phyloP scores from a whole-genome alignment of 768 basidiomycete species.

The Strobilomyces confusus region DNA sequence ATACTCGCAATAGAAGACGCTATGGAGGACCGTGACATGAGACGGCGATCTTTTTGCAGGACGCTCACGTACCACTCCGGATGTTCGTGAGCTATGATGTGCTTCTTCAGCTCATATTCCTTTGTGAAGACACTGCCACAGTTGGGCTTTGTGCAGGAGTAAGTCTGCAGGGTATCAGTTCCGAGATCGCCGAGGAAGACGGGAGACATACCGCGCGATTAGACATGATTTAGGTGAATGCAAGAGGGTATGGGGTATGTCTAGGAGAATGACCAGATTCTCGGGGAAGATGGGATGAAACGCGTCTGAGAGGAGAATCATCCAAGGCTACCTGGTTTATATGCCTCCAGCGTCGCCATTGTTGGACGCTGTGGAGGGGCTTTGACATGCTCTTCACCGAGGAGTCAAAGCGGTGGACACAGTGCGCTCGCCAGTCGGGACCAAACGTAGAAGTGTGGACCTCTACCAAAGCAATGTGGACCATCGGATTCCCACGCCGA shows the following conservation, averaged over 20 bases:
- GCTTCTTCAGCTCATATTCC: slow-evolving; percentile 21
- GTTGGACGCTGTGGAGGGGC: slow-evolving; percentile 1
- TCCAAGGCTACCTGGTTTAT: slow-evolving; percentile 8
- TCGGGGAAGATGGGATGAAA: neutral
- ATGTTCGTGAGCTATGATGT: slow-evolving; percentile 15
- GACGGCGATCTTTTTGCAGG: neutral
- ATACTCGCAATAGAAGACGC: slow-evolving; percentile 15
- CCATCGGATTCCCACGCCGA: slow-evolving; percentile 2
- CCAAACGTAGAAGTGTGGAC: neutral
- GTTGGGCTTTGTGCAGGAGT: slow-evolving; percentile 6
- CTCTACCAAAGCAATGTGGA: neutral
- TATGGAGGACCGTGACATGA: neutral
- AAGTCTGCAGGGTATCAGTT: slow-evolving; percentile 9
- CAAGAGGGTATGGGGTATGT: neutral
- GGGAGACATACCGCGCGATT: slow-evolving; percentile 2
- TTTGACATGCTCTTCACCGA: neutral
- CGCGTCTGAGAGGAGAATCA: neutral
- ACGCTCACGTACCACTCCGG: slow-evolving; percentile 3
- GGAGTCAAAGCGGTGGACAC: slow-evolving; percentile 9
- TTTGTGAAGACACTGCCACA: slow-evolving; percentile 17
- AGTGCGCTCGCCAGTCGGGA: neutral
- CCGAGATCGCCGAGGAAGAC: neutral
- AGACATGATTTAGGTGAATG: slow-evolving; percentile 6
- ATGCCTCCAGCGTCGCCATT: slow-evolving; percentile 3
- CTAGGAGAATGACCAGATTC: slow-evolving; percentile 21